Conservation (phyloP, 2,329 filamentous ascomycete species). For the Aschersonia sp. region DNA sequence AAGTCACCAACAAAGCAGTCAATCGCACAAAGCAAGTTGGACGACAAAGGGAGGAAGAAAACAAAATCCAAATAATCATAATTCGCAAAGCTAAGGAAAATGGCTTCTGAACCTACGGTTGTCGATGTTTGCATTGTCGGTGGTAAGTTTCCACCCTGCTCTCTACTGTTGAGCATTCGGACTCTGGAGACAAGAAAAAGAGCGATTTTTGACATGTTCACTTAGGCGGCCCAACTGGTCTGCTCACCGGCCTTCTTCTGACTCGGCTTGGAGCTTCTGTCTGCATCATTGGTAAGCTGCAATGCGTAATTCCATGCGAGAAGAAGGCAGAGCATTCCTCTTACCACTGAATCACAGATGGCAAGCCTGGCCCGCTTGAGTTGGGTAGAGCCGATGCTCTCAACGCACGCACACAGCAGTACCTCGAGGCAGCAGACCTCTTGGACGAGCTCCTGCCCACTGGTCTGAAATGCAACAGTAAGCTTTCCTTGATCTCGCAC, state of each 20-base stretch:
- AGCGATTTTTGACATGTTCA: not conserved
- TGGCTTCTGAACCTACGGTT: not conserved
- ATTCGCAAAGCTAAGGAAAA: not conserved
- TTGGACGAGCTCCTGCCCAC: constrained; percentile 24
- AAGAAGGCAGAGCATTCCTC: not conserved
- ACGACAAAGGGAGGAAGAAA: too few species aligned
- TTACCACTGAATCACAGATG: constrained; percentile 13
- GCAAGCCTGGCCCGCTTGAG: constrained; percentile 21
- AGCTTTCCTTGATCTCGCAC: constrained; percentile 5
- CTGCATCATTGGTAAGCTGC: constrained; percentile 18
- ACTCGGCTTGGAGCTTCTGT: constrained; percentile 25
- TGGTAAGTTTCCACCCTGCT: constrained; percentile 9
- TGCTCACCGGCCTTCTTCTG: constrained; percentile 28
- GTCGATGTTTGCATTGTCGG: constrained; percentile 23
- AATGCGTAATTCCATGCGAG: not conserved
- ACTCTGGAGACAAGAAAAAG: not conserved
- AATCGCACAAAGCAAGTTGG: too few species aligned
- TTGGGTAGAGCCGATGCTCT: constrained; percentile 31
- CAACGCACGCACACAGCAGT: constrained; percentile 33
- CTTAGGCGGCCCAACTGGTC: constrained; percentile 28
- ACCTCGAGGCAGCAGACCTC: constrained; percentile 27
- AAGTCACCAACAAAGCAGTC: too few species aligned
- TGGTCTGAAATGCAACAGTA: constrained; percentile 35
- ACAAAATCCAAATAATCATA: not conserved
- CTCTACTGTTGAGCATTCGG: too few species aligned